A percentile compares a stretch with the other conserved stretches of the same genome.
phyloP scores from a whole-genome alignment of 1,284 basidiomycete species.

The Ceratobasidium sp. region DNA sequence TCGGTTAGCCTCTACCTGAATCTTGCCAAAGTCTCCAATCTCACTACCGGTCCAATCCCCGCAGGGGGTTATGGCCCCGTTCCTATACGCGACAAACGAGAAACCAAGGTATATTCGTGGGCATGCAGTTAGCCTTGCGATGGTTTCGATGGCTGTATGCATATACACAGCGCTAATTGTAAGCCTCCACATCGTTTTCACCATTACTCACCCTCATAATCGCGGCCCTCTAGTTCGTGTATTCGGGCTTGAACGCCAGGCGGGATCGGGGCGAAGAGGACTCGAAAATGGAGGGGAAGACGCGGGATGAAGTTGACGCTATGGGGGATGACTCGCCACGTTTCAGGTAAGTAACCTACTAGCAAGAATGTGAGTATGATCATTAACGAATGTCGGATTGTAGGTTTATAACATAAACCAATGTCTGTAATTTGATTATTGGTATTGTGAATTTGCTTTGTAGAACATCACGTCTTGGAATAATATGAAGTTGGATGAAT shows the following conservation, averaged over 20 bases:
- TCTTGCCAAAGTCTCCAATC: neutral
- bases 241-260: slow-evolving; percentile 21
- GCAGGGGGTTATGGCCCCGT: slow-evolving; percentile 48
- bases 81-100: slow-evolving; percentile 46
- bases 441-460: too few relatives aligned
- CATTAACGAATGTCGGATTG: too few relatives aligned
- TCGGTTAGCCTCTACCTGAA: slow-evolving; percentile 15
- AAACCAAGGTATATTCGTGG: slow-evolving; percentile 47
- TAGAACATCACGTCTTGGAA: too few relatives aligned
- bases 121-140: slow-evolving; percentile 47
- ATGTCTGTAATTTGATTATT: neutral
- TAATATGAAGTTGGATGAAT: too few relatives aligned
- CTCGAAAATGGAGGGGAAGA: slow-evolving; percentile 38
- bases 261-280: slow-evolving; percentile 47
- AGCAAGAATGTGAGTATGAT: neutral
- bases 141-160: slow-evolving; percentile 40
- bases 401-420: neutral
- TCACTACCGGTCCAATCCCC: neutral
- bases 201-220: neutral
- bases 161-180: slow-evolving; percentile 40
- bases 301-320: slow-evolving; percentile 40
- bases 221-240: slow-evolving; percentile 11
- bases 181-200: neutral
- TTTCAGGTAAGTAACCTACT: slow-evolving; percentile 28
- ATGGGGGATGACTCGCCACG: slow-evolving; percentile 47